Evolutionary conservation across 495 filamentous ascomycete species (phyloP).

Genomic region (Venustampulla echinocandica): DNA sequence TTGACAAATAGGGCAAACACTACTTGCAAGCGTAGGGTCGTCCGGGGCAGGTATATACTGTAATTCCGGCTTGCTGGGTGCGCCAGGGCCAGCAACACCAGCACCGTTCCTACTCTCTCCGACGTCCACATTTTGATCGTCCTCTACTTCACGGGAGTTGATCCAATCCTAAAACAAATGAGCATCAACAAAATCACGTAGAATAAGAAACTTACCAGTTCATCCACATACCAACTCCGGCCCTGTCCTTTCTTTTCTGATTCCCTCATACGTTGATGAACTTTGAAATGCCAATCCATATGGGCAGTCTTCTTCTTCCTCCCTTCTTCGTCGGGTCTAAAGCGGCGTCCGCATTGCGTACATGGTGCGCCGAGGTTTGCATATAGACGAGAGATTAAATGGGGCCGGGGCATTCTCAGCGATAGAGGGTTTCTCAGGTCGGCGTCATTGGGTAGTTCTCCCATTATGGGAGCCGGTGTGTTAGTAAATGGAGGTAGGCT

Average conservation of each 20-base stretch:
- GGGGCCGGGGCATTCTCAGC: conserved; percentile 72
- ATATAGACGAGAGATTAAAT: conserved; percentile 65
- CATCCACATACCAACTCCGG: conserved; percentile 88
- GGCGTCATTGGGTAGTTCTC: conserved; percentile 47
- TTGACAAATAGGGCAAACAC: conserved; percentile 85
- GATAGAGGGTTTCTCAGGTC: conserved; percentile 56
- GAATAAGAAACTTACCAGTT: conserved; percentile 57
- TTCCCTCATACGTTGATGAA: conserved; percentile 81
- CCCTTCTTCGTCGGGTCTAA: conserved; percentile 65
- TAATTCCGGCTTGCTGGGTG: conserved; percentile 43
- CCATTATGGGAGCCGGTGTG: conserved; percentile 19
- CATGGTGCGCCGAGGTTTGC: conserved; percentile 76
- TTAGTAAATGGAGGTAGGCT: conserved; percentile 11
- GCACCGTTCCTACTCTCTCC: conserved; percentile 22
- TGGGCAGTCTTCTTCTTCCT: conserved; percentile 82
- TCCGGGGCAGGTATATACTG: conserved; percentile 78
- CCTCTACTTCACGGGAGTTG: conserved; percentile 68
- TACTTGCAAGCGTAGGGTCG: conserved; percentile 59
- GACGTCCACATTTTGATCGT: conserved; percentile 30
- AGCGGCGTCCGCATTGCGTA: conserved; percentile 83
- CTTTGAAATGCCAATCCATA: conserved; percentile 95
- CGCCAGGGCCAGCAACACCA: conserved; percentile 25
- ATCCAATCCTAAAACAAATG: conserved; percentile 65
- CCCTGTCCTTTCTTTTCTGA: conserved; percentile 73
- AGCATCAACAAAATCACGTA: conserved; percentile 12